Evolutionary conservation across 441 rosid genomes (phyloP).

Genomic region (Aleurites moluccanus): DNA sequence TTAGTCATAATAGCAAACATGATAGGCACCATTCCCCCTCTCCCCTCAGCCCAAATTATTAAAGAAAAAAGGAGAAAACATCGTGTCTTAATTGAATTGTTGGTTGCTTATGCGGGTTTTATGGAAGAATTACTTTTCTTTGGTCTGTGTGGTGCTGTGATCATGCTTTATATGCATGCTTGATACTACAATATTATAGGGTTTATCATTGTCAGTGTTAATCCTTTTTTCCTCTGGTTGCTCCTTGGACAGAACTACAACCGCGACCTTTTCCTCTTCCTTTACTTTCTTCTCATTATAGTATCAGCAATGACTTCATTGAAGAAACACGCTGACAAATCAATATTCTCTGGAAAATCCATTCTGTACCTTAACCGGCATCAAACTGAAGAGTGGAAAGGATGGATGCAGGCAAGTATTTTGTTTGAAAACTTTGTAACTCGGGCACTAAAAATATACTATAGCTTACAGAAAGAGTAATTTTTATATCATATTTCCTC

Average conservation of each 20-base stretch:
- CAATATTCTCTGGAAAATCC: slow-evolving; percentile 76
- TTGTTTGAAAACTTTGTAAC: neutral
- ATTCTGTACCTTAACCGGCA: slow-evolving; percentile 84
- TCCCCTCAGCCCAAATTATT: neutral
- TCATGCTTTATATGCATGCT: neutral
- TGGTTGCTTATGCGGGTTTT: neutral
- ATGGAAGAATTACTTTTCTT: neutral
- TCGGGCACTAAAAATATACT: slow-evolving; percentile 5
- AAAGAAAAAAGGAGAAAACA: neutral
- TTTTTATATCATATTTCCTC: neutral
- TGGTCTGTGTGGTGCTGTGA: neutral
- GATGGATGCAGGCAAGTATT: slow-evolving; percentile 99
- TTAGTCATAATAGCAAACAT: neutral
- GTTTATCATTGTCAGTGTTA: neutral
- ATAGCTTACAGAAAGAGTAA: neutral
- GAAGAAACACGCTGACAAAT: slow-evolving; percentile 81
- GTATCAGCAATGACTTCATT: slow-evolving; percentile 89
- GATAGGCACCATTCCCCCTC: neutral
- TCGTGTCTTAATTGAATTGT: neutral
- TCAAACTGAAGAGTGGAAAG: slow-evolving; percentile 99
- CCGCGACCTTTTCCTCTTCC: slow-evolving; percentile 92
- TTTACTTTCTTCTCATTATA: slow-evolving; percentile 83
- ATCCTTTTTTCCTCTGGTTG: slow-evolving; percentile 13
- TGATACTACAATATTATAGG: neutral
- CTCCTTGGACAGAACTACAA: slow-evolving; percentile 72